phyloP scores from a whole-genome alignment of 371 early-diverging fungal genomes.

The Rhizopus arrhizus region DNA sequence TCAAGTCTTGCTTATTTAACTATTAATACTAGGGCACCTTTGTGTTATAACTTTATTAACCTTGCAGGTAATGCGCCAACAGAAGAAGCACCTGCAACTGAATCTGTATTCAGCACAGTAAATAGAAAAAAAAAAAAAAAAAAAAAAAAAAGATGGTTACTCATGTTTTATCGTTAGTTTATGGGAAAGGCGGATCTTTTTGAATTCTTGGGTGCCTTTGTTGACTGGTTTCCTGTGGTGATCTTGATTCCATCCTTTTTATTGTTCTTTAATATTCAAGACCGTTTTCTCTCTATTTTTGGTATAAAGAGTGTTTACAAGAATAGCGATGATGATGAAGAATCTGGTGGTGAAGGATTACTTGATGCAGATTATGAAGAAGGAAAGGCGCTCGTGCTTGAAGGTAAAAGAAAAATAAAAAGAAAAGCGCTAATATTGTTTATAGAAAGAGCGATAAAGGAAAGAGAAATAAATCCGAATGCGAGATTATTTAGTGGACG shows the following conservation, averaged over 20 bases:
- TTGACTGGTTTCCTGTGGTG: constrained; percentile 83
- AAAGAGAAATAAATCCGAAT: constrained; percentile 36
- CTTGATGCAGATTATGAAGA: constrained; percentile 51
- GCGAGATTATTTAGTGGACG: constrained; percentile 19
- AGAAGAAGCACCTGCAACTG: constrained; percentile 39
- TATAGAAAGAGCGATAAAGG: constrained; percentile 35
- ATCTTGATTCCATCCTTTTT: constrained; percentile 78
- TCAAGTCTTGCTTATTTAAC: background rate
- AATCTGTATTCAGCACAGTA: constrained; percentile 53
- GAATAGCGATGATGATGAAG: constrained; percentile 55
- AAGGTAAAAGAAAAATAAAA: constrained; percentile 27
- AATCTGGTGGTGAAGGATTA: constrained; percentile 28
- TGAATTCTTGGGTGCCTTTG: constrained; percentile 88
- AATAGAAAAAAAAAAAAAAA: background rate
- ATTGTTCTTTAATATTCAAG: constrained; percentile 79
- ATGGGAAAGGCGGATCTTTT: constrained; percentile 88
- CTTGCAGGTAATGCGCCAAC: constrained; percentile 40
- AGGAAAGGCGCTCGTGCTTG: constrained; percentile 43
- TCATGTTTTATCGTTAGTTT: constrained; percentile 44
- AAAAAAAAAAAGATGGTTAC: background rate
- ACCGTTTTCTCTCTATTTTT: constrained; percentile 70
- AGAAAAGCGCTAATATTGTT: background rate
- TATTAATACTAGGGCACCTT: constrained; percentile 66
- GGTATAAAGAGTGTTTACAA: constrained; percentile 65
- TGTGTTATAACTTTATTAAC: constrained; percentile 93